Evolutionary conservation across 139 green algal species (phyloP), one percentile per base, ranked within the genome.

Genomic region (Auxenochlorella pyrenoidosa): DNA sequence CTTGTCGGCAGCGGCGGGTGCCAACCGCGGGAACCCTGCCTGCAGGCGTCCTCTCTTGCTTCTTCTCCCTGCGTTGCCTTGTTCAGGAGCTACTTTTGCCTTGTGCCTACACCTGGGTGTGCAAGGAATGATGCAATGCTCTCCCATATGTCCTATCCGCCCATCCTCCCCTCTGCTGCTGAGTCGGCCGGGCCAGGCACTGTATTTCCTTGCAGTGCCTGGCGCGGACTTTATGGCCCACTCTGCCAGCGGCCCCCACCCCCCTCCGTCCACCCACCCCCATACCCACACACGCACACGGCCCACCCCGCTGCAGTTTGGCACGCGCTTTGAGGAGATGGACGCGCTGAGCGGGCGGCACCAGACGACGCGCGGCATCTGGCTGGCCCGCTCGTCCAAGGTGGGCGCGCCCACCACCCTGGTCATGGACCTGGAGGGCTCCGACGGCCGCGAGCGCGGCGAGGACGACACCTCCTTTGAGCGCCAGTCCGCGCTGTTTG

Each of bases 381-480:
- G 97, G 96, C 77, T 98, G 81, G 92, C 95, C 1, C 90, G 87
- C 51, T 93, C 94, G 2, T 85, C 92, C 18, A 97, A 97, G 75
- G 75, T 81, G 75, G 12, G 43, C 41, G 92, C 94, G 15, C 86
- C 94, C 47, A 60, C 89, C 76, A 97, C 96, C 5, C 87, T 99
- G 34, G 94, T 99, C 18, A 94, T 99, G 92, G 98, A 99, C 87
- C 88, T 99, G 58, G 98, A 99, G 90, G 96, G 96, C 44, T 95
- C 87, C 68, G 95, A 97, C 85, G 95, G 93, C 15, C 60, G 88
- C 70, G 89, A 92, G 65, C 89, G 98, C 5, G 98, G 98, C 43
- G 98, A 99, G 89, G 97, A 99, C 84, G 98, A 99, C 90, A 99
- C 97, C 32, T 96, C 95, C 51, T 99, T 99, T 91, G 98, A 99